Evolutionary conservation across 169 alveolate species (phyloP).

Genomic region (Plasmodium adleri): DNA sequence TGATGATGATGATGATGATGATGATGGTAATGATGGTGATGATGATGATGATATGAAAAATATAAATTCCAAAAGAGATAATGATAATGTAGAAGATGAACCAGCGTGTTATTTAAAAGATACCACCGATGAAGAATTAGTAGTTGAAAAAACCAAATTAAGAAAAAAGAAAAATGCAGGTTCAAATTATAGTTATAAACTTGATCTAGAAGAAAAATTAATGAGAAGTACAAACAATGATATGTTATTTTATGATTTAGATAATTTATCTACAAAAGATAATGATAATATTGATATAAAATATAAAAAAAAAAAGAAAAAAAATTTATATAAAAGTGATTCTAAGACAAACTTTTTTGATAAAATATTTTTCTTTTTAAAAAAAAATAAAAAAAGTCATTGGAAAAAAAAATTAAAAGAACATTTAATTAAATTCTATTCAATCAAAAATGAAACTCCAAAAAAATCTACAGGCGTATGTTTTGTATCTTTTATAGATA

Average conservation of each 20-base stretch:
- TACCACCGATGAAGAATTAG: constrained; percentile 37
- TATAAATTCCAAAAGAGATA: not conserved
- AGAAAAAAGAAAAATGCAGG: constrained; percentile 8
- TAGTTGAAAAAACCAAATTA: constrained; percentile 3
- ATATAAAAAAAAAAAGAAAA: constrained; percentile 26
- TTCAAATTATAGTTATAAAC: constrained; percentile 36
- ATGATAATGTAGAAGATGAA: not conserved
- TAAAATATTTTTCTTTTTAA: constrained; percentile 38
- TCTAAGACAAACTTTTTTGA: constrained; percentile 31
- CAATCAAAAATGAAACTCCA: constrained; percentile 67
- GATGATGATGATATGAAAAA: not conserved
- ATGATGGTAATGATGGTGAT: not conserved
- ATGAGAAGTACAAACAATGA: constrained; percentile 42
- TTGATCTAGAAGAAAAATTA: constrained; percentile 28
- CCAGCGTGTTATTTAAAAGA: constrained; percentile 30
- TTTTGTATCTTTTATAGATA: constrained; percentile 70
- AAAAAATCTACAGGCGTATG: constrained; percentile 74
- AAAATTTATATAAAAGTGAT: constrained; percentile 12
- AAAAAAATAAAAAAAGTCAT: constrained; percentile 66
- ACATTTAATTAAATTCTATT: constrained; percentile 60
- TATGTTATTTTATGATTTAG: constrained; percentile 60
- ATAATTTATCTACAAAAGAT: constrained; percentile 46
- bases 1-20: not conserved
- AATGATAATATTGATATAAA: constrained; percentile 37
- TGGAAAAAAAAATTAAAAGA: constrained; percentile 74